Evolutionary conservation across 176 grass and related monocot species (phyloP), one percentile per base, ranked within the genome.

Genomic region (Guadua angustifolia): DNA sequence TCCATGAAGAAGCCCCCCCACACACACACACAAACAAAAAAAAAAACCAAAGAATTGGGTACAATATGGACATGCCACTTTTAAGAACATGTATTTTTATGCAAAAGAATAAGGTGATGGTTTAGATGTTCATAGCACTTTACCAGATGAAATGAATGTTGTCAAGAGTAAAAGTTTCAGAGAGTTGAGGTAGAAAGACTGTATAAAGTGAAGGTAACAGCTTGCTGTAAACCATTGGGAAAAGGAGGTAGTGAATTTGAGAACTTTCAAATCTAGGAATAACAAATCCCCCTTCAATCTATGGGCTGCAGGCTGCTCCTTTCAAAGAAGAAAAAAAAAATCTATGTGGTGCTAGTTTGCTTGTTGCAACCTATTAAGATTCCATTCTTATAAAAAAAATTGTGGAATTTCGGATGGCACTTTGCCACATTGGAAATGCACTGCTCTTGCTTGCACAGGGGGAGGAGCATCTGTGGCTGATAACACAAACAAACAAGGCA

Each of bases 401-500:
- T 71, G 43, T 70, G 58, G 32, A 53, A 66, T 40, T 44, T 66
- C 32, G 19, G 45, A 39, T 74, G 77, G 69, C 67, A 73, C 45
- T 29, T 80, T 86, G 76, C 43, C 50, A 58, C 50, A 24, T 46
- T 46, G 38, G 77, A 80, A 56, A 66, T 74, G 69, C 69, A 80
- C 7, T 66, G 17, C 45, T 56, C 47, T 81, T 82, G 70, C 78
- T 87, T 87, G 78, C 70, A 60, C 78, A 82, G 70, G 50, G 45
- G 61, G 61, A 82, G 24, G 65, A 85, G 52, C 53, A 75, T 73
- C 59, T 56, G 24, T 35, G 45, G 38, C 33, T 80, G 47, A 66
- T 40, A 15, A 69, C 61, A 82, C 21, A 72, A 74, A 21, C 24
- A 9, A 64, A 73, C 84, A 86, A 50, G 71, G 13, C 25, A 68